Percentiles rank a stretch among this genome's conserved stretches.
Conservation (phyloP, 495 filamentous ascomycete genomes). For the Neurospora terricola region DNA sequence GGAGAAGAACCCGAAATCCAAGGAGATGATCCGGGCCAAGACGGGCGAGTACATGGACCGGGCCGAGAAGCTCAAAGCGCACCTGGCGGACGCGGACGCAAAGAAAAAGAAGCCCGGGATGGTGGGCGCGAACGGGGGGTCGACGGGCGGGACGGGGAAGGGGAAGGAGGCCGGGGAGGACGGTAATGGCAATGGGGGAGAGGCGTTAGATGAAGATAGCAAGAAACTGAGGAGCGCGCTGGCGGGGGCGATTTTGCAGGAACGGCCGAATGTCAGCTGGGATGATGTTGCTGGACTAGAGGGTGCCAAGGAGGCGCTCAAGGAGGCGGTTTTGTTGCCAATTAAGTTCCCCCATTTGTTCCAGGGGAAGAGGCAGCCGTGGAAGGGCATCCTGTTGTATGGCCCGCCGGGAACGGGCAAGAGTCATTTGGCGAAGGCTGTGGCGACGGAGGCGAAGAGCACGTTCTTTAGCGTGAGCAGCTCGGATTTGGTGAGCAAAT, state of each 20-base stretch:
- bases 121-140: constrained; percentile 78
- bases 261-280: constrained; percentile 93
- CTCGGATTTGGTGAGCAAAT: constrained; percentile 93
- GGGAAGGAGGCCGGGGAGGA: constrained; percentile 39
- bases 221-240: constrained; percentile 91
- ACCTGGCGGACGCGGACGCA: constrained; percentile 65
- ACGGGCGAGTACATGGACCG: constrained; percentile 95
- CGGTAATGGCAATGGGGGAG: constrained; percentile 43
- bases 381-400: constrained; percentile 96
- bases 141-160: constrained; percentile 51
- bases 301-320: constrained; percentile 89
- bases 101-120: constrained; percentile 66
- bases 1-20: constrained; percentile 94
- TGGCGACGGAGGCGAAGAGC: constrained; percentile 96
- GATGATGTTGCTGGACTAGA: constrained; percentile 98
- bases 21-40: constrained; percentile 93
- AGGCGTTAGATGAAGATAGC: constrained; percentile 72
- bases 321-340: constrained; percentile 92
- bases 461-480: constrained; percentile 99
- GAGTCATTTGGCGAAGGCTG: constrained; percentile 91
- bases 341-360: constrained; percentile 98
- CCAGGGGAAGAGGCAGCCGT: constrained; percentile 91
- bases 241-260: constrained; percentile 82
- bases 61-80: constrained; percentile 91
- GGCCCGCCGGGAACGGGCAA: constrained; percentile 96